phyloP scores from a whole-genome alignment of 345 rosid genomes.

The Gossypium sturtianum region DNA sequence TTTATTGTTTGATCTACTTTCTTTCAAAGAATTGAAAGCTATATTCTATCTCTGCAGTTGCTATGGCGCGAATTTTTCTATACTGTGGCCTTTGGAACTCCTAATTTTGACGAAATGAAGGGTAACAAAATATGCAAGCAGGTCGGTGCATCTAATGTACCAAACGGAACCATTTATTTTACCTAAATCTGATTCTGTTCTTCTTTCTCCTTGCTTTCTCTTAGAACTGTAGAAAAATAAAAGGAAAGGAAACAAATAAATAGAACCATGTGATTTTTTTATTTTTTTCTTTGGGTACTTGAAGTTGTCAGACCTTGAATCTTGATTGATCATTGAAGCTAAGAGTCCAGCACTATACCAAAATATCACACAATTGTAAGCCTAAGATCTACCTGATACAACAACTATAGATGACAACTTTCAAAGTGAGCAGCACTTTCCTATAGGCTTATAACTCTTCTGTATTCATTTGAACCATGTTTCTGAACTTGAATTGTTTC shows the following conservation, averaged over 20 bases:
- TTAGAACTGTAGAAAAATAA: background rate
- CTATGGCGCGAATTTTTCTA: slow-evolving; percentile 94
- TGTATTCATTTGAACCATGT: background rate
- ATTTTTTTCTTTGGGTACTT: no score
- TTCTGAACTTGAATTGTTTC: background rate
- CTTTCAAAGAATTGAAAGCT: slow-evolving; percentile 15
- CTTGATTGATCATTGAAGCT: background rate
- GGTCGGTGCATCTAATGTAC: slow-evolving; percentile 32
- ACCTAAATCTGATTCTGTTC: background rate
- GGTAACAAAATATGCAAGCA: slow-evolving; percentile 84
- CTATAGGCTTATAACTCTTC: background rate
- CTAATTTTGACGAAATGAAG: slow-evolving; percentile 81
- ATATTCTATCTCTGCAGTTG: slow-evolving; percentile 37
- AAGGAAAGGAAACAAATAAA: background rate
- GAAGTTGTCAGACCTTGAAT: background rate
- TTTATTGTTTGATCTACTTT: slow-evolving; percentile 8
- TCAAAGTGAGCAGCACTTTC: background rate
- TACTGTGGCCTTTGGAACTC: slow-evolving; percentile 80
- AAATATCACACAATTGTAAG: background rate
- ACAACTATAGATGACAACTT: background rate
- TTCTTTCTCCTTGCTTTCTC: background rate
- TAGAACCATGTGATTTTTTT: background rate
- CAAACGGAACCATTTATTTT: background rate
- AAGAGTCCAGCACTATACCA: background rate
- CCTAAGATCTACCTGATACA: background rate